Base-by-base conservation (phyloP, 768 basidiomycete species). In the Suillus subalutaceus region DNA sequence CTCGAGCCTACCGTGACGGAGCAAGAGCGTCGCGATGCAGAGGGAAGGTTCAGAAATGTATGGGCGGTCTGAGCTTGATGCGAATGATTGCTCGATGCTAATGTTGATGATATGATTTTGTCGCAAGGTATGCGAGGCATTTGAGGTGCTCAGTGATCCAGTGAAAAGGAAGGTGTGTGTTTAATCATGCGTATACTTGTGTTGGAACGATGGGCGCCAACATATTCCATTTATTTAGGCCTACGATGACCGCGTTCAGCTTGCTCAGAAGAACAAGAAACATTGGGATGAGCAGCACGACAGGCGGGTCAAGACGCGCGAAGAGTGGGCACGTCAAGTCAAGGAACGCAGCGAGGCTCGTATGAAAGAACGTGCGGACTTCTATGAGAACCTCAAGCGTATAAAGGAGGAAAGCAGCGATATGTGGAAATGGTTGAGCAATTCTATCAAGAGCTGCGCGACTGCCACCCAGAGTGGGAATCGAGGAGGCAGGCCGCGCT, bases 21-120 rank as follows among this genome's bases (percentile, higher is more conserved):
- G 53, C 76, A 80, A 65, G 84, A 86, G 66, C 87, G 84, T 72
- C 80, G 82, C 64, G 79, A 72, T 23, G 86, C 89, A 9, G 85
- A 86, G 70, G 81, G 82, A 46, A 83, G 82, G 67, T 91, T 91
- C 69, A 88, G 85, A 71, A 81, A 83, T 81, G 90, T 90, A 74
- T 70, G 80, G 68, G 56, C 32, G 50, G 53, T 55, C 66, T 69
- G 68, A 73, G 73, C 72, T 76, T 63, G 69, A 68, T 72, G 46
- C 23, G 55, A 37, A n/a, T 58, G 38, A 32, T 16, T 59, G 23
- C 44, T 32, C 35, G 56, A 56, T 56, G 62, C 63, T 68, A 46
- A 69, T 71, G 50, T 69, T 74, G 69, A 76, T 69, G 23, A 20
- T 43, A 41, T 43, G 16, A 60, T 60, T 43, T 60, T 64, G 23